These are phyloP conservation scores for Tubosaeta sp. DNA, from an alignment of 768 basidiomycete species.

Conservation along the genomic window DNA sequence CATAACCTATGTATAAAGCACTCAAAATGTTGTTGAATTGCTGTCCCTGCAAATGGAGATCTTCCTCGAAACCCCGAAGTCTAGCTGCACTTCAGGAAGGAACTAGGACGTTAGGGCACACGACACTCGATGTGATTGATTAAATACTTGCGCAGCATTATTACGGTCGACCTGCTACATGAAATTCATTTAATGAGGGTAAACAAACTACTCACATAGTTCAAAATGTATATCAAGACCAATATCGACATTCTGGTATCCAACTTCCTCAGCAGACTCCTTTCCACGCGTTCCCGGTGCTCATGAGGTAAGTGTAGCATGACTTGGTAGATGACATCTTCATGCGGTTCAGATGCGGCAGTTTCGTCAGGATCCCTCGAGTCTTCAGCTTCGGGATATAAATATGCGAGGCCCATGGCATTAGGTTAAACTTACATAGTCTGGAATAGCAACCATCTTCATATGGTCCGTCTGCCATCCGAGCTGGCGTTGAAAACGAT, in stretches of 20 bases:
- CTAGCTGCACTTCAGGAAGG: slow-evolving; percentile 54
- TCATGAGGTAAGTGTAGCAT: not conserved
- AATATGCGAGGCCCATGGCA: not conserved
- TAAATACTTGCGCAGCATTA: slow-evolving; percentile 53
- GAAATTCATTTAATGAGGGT: not conserved
- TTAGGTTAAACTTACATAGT: slow-evolving; percentile 14
- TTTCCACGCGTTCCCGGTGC: slow-evolving; percentile 37
- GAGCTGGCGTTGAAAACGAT: not conserved
- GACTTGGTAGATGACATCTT: not conserved
- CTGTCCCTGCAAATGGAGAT: slow-evolving; percentile 55
- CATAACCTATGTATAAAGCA: slow-evolving; percentile 68
- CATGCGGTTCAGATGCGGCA: not conserved
- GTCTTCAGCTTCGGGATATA: not conserved
- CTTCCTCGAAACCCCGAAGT: slow-evolving; percentile 65
- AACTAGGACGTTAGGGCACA: not conserved
- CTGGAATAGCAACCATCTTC: slow-evolving; percentile 7
- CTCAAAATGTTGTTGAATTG: slow-evolving; percentile 68
- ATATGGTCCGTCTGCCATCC: slow-evolving; percentile 8
- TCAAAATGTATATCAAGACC: slow-evolving; percentile 33
- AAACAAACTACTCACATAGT: slow-evolving; percentile 27
- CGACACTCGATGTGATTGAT: not conserved
- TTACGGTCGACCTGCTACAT: slow-evolving; percentile 53
- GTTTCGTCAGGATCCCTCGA: slow-evolving; percentile 7
- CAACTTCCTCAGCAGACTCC: slow-evolving; percentile 36
- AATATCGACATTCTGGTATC: slow-evolving; percentile 34